Conservation (phyloP, 192 early-diverging fungal species). For the Backusella luteola region DNA sequence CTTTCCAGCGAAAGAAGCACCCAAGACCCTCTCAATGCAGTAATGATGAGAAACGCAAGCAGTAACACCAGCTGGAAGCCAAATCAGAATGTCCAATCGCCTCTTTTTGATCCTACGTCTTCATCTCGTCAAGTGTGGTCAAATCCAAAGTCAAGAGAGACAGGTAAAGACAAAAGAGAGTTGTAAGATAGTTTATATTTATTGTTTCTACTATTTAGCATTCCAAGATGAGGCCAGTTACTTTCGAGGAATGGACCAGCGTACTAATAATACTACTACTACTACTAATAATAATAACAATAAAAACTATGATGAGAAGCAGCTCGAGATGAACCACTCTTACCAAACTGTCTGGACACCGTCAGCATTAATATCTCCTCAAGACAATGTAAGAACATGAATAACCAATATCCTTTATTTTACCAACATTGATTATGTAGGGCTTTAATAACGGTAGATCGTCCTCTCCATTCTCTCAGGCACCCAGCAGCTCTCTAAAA, state of each 20-base stretch:
- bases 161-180: not conserved
- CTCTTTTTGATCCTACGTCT: slow-evolving; percentile 16
- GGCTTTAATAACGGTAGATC: not conserved
- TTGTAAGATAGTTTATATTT: not conserved
- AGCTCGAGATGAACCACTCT: not conserved
- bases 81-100: not conserved
- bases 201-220: not conserved
- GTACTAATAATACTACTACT: not conserved
- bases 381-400: not conserved
- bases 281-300: not conserved
- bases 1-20: not conserved
- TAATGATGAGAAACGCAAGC: not conserved
- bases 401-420: not conserved
- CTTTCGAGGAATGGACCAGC: slow-evolving; percentile 2
- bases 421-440: not conserved
- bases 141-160: slow-evolving; percentile 7
- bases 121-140: slow-evolving; percentile 25
- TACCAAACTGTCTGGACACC: slow-evolving; percentile 18
- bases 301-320: not conserved
- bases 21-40: not conserved
- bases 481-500: not conserved
- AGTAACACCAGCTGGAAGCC: not conserved
- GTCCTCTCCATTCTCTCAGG: not conserved
- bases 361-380: not conserved
- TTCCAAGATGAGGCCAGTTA: not conserved